Evolutionary conservation across 345 rosid species (phyloP), one percentile per base, ranked within the genome.

Genomic region (Dimocarpus longan): DNA sequence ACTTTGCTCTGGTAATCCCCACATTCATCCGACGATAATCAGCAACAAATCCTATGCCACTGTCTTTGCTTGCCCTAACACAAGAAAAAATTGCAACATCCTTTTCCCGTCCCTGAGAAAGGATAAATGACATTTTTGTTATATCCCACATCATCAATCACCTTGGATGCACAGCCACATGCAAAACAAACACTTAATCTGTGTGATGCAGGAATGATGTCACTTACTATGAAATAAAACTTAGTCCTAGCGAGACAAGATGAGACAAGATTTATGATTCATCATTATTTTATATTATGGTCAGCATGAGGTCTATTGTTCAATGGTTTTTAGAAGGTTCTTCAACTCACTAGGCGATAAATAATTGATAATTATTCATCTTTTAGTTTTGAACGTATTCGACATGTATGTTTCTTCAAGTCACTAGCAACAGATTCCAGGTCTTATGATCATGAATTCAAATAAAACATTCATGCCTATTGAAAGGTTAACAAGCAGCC

Each of bases 1-100:
- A 93, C 86, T 93, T 96, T 5, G 99, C 97, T 59, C 97, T 87
- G 48, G 99, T 93, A 64, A 96, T 96, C 60, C 94, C 99, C 0
- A 96, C 99, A 76, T 96, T 96, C 99, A 96, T 96, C 73, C 98
- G 90, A 76, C 97, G 86, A 79, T 85, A 89, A 81, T 96, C 98
- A 16, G 97, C 83, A 57, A 96, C 89, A 79, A 94, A 96, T 8
- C 99, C 98, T 39, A 96, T 96, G 68, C 63, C 63, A 19, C 24
- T 57, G 2, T 57, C 21, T 57, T 57, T 57, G 63, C 89, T 94
- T 79, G 98, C 93, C 82, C 99, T 94, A 32, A 96, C 99, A 82
- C 97, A 94, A 10, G 99, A 93, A 80, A 96, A 94, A 65, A 96
- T 94, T 18, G 93, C 97, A 32, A 96, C 95, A 78, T 93, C 98